phyloP scores from a whole-genome alignment of 306 rosid species.

The Vachellia collinsii region DNA sequence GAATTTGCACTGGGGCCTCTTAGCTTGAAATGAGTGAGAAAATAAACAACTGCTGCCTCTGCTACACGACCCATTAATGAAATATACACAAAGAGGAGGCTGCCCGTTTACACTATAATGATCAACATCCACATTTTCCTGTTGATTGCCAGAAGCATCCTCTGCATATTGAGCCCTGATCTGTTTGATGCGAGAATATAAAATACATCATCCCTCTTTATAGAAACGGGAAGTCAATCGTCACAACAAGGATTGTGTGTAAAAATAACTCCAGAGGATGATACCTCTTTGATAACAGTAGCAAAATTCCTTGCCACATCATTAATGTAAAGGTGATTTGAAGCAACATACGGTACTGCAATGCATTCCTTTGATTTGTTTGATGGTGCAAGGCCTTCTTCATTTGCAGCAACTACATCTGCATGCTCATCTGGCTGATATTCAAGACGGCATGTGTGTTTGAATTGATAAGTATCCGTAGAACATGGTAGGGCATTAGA shows the following conservation, averaged over 20 bases:
- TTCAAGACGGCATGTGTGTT: slow-evolving; percentile 59
- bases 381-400: slow-evolving; percentile 48
- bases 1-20: slow-evolving; percentile 70
- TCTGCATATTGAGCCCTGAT: slow-evolving; percentile 53
- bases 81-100: slow-evolving; percentile 61
- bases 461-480: slow-evolving; percentile 56
- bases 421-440: slow-evolving; percentile 48
- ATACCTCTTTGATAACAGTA: slow-evolving; percentile 70
- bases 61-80: slow-evolving; percentile 59
- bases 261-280: slow-evolving; percentile 35
- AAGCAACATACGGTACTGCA: slow-evolving; percentile 67
- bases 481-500: slow-evolving; percentile 56
- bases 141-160: slow-evolving; percentile 48
- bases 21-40: slow-evolving; percentile 70
- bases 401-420: slow-evolving; percentile 45
- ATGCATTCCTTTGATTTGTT: slow-evolving; percentile 57
- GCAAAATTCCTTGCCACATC: slow-evolving; percentile 63
- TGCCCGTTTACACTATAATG: slow-evolving; percentile 37
- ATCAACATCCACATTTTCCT: slow-evolving; percentile 31
- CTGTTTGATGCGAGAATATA: slow-evolving; percentile 48
- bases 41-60: slow-evolving; percentile 65
- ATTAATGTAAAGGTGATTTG: slow-evolving; percentile 44
- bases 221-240: slow-evolving; percentile 13
- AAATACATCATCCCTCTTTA: background rate
- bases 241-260: background rate